Evolutionary conservation across 768 basidiomycete species (phyloP), one percentile per base, ranked within the genome.

Genomic region (Serendipita vermifera): DNA sequence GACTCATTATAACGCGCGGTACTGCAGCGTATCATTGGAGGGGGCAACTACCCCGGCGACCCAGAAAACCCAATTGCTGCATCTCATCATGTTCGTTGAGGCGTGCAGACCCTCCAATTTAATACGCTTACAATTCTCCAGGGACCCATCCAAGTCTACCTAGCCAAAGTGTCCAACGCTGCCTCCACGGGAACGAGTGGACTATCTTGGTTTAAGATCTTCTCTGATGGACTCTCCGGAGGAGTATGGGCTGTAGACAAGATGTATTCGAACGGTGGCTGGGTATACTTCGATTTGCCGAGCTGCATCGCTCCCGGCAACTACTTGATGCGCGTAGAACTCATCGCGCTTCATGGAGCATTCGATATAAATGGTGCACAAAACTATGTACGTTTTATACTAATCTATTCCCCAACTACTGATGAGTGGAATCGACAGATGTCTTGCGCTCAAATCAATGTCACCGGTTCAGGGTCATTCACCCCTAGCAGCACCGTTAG

Each of bases 321-420:
- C 7, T 59, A 59, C 24, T 27, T 59, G 26, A 29, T 59, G 38
- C 54, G 58, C 15, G 56, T 73, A 26, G 75, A 76, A 62, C 73
- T 73, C 53, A 73, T 73, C 59, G 73, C 56, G 20, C 56, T 57
- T 6, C 56, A 57, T 35, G 33, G 27, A 22, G 56, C 56, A 15
- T 53, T 15, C 17, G 20, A 17, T 17, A 9, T 20, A 15, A 46
- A 46, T 33, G 43, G 32, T 4, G 27, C 26, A 7, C 54, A 55
- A 20, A 33, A 33, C 54, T 55, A 55, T 3, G 46, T 51, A 9
- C 73, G 54, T 70, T 76, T 24, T 74, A 75, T 61, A 78, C 79
- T 41, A 78, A 9, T 36, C 9, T n/a, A n/a, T 55, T 70, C 35
- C 9, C 35, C n/a, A 36, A 9, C n/a, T 9, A n/a, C n/a, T 36